phyloP scores from a whole-genome alignment of 805 yeast genomes.

The Metschnikowia henanensis region DNA sequence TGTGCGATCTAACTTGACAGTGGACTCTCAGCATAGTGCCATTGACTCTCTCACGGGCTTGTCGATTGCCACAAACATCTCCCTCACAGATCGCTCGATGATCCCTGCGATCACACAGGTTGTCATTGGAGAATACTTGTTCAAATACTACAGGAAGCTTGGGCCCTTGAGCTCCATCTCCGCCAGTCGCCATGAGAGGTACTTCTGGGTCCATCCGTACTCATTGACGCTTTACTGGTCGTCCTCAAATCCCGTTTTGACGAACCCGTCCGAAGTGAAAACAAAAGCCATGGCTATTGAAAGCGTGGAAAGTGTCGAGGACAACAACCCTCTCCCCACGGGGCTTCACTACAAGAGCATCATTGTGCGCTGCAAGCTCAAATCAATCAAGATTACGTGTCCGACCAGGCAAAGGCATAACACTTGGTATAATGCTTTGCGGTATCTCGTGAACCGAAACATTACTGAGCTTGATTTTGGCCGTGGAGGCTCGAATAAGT shows the following conservation, averaged over 20 bases:
- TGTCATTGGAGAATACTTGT: conserved; percentile 87
- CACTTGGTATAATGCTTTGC: conserved; percentile 84
- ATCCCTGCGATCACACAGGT: conserved; percentile 89
- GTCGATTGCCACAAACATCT: conserved; percentile 60
- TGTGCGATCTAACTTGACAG: conserved; percentile 31
- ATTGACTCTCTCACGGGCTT: conserved; percentile 36
- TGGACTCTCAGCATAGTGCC: conserved; percentile 25
- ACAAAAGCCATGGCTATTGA: conserved; percentile 81
- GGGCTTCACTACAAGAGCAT: conserved; percentile 87
- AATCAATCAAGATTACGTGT: conserved; percentile 78
- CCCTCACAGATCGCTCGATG: conserved; percentile 67
- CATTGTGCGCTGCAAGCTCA: conserved; percentile 65
- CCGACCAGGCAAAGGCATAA: conserved; percentile 85
- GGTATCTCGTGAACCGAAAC: conserved; percentile 68
- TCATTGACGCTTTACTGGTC: conserved; percentile 92
- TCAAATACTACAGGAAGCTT: conserved; percentile 77
- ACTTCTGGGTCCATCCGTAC: conserved; percentile 96
- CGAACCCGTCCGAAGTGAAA: conserved; percentile 62
- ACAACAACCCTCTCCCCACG: conserved; percentile 84
- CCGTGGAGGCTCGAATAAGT: neutral
- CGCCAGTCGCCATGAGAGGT: conserved; percentile 84
- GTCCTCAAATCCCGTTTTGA: conserved; percentile 69
- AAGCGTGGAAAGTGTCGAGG: conserved; percentile 77
- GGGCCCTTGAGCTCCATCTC: conserved; percentile 75
- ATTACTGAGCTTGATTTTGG: conserved; percentile 55